These are phyloP conservation scores for Sequoia sempervirens DNA, from an alignment of 75 land plant genomes.

Conservation along the genomic window DNA sequence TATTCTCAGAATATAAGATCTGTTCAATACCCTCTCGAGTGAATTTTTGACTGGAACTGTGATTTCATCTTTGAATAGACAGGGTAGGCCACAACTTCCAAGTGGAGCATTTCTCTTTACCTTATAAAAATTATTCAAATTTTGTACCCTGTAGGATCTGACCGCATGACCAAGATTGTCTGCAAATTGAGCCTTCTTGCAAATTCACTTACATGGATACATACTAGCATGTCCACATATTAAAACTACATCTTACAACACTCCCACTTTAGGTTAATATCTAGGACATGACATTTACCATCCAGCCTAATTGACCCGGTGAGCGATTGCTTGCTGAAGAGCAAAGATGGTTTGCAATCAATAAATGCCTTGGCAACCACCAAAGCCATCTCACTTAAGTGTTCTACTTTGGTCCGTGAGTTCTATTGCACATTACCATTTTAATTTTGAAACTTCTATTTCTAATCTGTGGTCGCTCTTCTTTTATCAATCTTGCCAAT, in stretches of 20 bases:
- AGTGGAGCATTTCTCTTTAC: too few relatives aligned
- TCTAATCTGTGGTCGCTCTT: too few relatives aligned
- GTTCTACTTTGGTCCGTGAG: too few relatives aligned
- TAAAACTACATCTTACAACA: not conserved
- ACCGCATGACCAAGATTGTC: too few relatives aligned
- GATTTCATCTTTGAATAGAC: too few relatives aligned
- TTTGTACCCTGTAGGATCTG: too few relatives aligned
- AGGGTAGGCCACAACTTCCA: not conserved
- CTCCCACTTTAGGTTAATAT: not conserved
- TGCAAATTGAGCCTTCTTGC: too few relatives aligned
- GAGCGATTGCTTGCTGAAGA: not conserved
- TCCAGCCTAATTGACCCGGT: not conserved
- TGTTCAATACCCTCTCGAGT: not conserved
- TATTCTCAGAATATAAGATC: too few relatives aligned
- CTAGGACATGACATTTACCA: not conserved
- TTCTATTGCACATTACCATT: not conserved
- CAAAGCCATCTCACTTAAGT: too few relatives aligned
- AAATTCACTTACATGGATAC: not conserved
- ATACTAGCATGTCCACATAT: not conserved
- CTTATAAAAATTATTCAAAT: too few relatives aligned
- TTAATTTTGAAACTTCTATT: not conserved
- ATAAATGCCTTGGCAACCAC: not conserved
- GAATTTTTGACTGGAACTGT: too few relatives aligned
- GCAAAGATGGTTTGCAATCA: not conserved
- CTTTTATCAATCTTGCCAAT: too few relatives aligned